Base-by-base conservation (phyloP, 129 eudicot genomes). In the Helichrysum umbraculigerum region DNA sequence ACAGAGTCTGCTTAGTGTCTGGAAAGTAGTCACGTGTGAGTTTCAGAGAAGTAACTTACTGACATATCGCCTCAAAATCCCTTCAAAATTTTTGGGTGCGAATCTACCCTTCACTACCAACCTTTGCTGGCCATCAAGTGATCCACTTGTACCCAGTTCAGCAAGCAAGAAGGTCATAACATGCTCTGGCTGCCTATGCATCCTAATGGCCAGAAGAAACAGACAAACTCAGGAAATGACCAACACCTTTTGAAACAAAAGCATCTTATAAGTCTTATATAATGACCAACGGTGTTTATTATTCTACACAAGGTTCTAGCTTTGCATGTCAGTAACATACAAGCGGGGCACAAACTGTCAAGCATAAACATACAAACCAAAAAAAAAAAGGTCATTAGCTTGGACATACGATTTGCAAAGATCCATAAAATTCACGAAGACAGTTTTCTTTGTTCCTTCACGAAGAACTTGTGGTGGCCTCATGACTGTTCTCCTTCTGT, bases 381-480 rank as follows among this genome's bases (percentile, higher is more conserved):
- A 9, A 12, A 30, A 32, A n/a, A 63, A 28, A 56, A 73, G 1
- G 19, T 73, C 33, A 52, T 32, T 33, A 47, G 54, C 54, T 63
- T 54, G 33, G 16, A 34, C 90, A n/a, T 88, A 91, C 95, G 85
- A 85, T 77, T 75, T 89, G 87, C 97, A 92, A 52, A 89, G 91
- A 77, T 89, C 97, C 88, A 86, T 87, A 65, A 92, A 92, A 63
- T 92, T 92, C 60, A 81, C 96, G 74, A 92, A 92, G 25, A 92
- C 89, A 3, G 96, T 92, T 71, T 92, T 89, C 93, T 92, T 89
- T n/a, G 97, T 89, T 78, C 97, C 97, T 84, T 92, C 96, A 60
- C 97, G 92, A 61, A 89, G 87, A 81, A 92, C 97, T 76, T 89
- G 91, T 60, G 97, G 97, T 50, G 97, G 97, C 76, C 93, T 87